Base-by-base conservation (phyloP, 2,329 filamentous ascomycete genomes). In the Rutstroemia sp. region DNA sequence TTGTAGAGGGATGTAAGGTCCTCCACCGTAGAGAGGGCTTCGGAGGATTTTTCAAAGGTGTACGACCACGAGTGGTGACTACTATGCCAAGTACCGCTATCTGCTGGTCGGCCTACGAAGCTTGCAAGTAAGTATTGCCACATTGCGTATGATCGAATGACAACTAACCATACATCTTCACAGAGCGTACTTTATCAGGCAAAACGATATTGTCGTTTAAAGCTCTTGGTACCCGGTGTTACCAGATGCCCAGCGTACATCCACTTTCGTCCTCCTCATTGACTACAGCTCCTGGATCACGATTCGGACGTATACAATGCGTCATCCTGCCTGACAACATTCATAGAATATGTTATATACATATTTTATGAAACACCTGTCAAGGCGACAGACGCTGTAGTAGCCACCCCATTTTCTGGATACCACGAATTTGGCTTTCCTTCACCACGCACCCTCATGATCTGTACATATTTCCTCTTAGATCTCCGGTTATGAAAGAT, bases 41-140 rank as follows among this genome's bases (percentile, higher is more conserved):
- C 67, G 78, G 77, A 56, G 94, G 94, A 3, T 99, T 97, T 74
- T 92, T 96, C 75, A 92, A 95, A 70, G 94, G 94, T 45, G 82
- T 96, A 70, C 86, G 88, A 66, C 94, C 94, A 48, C 81, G 94
- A 67, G 87, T 99, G 49, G 85, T 99, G 61, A 96, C 92, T 10
- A 96, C 94, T 1, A 97, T 97, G 88, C 94, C 94, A 19, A 96
- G 92, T 75, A 99, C 94, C 37, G 94, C 94, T n/a, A 99, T 99
- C 69, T 99, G 94, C 79, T 99, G 94, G 94, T 94, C 83, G 41
- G 82, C 82, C 30, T 86, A 86, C 65, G 83, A 86, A 67, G 83
- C 83, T 61, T 86, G 81, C 65, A 86, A 86, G 83, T 85, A 73
- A 67, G 81, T 74, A 21, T 50, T 34, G n/a, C 21, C 25, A 27